Evolutionary conservation across 106 monocot genomes (phyloP), one percentile per base, ranked within the genome.

Genomic region (Acanthochlamys bracteata): DNA sequence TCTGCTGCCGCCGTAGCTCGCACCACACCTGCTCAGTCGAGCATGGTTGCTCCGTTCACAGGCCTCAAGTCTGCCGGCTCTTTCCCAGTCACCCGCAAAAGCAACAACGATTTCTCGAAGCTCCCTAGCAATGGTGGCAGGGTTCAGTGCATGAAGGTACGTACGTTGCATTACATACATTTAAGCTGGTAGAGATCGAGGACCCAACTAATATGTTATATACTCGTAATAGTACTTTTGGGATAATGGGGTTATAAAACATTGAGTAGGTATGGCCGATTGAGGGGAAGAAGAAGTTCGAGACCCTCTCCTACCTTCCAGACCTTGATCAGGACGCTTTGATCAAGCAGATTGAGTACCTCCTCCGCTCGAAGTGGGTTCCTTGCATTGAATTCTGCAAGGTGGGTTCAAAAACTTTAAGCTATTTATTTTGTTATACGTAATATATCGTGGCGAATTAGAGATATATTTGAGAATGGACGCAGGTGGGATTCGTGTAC

Each of bases 231-330:
- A 33, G 33, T 33, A n/a, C n/a, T n/a, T n/a, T n/a, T n/a, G n/a
- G n/a, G n/a, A n/a, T n/a, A n/a, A n/a, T n/a, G n/a, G n/a, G n/a
- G n/a, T 33, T 33, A 1, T 6, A 33, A 33, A 33, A 3, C 6
- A 33, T 3, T 33, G 33, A 3, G 33, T 3, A 82, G 86, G 86
- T 86, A 58, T 86, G 86, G 86, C 81, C 86, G 16, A 64, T 78
- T 42, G 86, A 78, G 53, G 82, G 78, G 2, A 7, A 49, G 24
- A 86, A 82, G 81, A 86, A 82, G 73, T 86, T 86, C 57, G 86
- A 86, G 78, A 86, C 86, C 9, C 82, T 86, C 43, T 86, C 86
- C 0, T 86, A 86, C 82, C 78, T 86, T 11, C 86, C 86, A 0
- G 21, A 49, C 10, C 78, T 86, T 16, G n/a, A 61, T 0, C 3